Evolutionary conservation across 169 alveolate genomes (phyloP).

Genomic region (Pseudocohnilembus persalinus): DNA sequence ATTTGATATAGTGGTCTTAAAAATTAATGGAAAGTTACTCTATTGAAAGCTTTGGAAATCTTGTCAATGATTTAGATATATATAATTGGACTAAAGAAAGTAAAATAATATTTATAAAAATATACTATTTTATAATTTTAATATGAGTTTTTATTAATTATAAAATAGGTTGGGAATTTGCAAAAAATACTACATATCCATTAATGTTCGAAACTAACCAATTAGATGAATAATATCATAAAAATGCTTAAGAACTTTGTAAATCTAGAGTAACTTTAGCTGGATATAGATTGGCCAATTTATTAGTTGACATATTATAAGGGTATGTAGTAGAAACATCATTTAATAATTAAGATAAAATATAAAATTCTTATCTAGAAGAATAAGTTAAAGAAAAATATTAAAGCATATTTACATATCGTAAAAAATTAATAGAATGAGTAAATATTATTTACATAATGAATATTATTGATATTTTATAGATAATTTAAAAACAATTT

Average conservation of each 20-base stretch:
- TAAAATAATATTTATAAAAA: too few relatives aligned
- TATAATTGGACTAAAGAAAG: slow-evolving; percentile 11
- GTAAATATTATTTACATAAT: too few relatives aligned
- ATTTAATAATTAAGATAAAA: too few relatives aligned
- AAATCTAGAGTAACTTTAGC: slow-evolving; percentile 29
- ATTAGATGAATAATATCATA: slow-evolving; percentile 22
- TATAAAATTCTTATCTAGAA: too few relatives aligned
- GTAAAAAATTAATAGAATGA: too few relatives aligned
- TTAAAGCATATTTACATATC: too few relatives aligned
- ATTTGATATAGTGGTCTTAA: background rate
- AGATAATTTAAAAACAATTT: too few relatives aligned
- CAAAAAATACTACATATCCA: slow-evolving; percentile 10
- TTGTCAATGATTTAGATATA: background rate
- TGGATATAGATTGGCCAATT: slow-evolving; percentile 46
- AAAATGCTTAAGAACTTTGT: background rate
- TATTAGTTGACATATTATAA: too few relatives aligned
- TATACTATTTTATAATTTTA: too few relatives aligned
- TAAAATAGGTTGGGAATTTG: slow-evolving; percentile 1
- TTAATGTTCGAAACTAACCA: slow-evolving; percentile 3
- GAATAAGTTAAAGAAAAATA: too few relatives aligned
- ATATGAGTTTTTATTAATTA: background rate
- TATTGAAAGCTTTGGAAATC: background rate
- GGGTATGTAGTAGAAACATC: too few relatives aligned
- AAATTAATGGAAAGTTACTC: background rate
- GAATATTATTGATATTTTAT: too few relatives aligned